Conservation (phyloP, 2,329 filamentous ascomycete genomes). For the Exophiala calicioides region DNA sequence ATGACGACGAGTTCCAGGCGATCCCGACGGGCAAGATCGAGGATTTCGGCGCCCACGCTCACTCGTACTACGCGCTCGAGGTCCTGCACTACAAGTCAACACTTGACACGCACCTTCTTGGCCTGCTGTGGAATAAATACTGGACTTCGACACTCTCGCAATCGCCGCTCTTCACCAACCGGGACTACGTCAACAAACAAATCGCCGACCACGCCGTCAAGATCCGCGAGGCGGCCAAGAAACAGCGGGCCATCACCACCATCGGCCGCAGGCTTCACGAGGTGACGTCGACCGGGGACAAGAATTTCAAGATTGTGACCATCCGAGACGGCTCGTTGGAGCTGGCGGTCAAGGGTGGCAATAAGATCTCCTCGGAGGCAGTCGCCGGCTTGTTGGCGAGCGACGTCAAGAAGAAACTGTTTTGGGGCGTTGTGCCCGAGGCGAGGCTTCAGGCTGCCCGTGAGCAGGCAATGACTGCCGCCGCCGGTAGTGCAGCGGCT, state of each 20-base stretch:
- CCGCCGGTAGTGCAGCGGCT: slow-evolving; percentile 9
- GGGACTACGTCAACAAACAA: slow-evolving; percentile 89
- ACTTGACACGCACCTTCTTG: slow-evolving; percentile 81
- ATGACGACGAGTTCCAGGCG: slow-evolving; percentile 51
- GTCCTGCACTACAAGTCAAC: slow-evolving; percentile 94
- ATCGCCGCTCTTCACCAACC: slow-evolving; percentile 84
- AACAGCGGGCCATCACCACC: slow-evolving; percentile 31
- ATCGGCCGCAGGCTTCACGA: slow-evolving; percentile 27
- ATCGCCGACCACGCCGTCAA: slow-evolving; percentile 86
- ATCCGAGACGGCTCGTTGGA: slow-evolving; percentile 51
- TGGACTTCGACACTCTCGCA: slow-evolving; percentile 96
- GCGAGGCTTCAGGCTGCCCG: slow-evolving; percentile 21
- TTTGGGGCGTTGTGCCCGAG: slow-evolving; percentile 44
- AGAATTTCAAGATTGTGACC: slow-evolving; percentile 32
- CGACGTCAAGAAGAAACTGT: slow-evolving; percentile 56
- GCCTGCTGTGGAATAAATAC: slow-evolving; percentile 97
- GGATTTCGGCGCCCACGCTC: slow-evolving; percentile 91
- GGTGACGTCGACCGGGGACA: slow-evolving; percentile 28
- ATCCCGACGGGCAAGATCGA: slow-evolving; percentile 93
- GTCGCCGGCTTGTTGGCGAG: slow-evolving; percentile 47
- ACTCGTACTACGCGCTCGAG: slow-evolving; percentile 85
- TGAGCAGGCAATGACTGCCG: slow-evolving; percentile 19
- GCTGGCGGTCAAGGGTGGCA: slow-evolving; percentile 58
- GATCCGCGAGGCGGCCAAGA: slow-evolving; percentile 65
- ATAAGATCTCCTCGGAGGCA: slow-evolving; percentile 60